phyloP scores from a whole-genome alignment of 2,329 filamentous ascomycete genomes.

The Penicillium rolfsii region DNA sequence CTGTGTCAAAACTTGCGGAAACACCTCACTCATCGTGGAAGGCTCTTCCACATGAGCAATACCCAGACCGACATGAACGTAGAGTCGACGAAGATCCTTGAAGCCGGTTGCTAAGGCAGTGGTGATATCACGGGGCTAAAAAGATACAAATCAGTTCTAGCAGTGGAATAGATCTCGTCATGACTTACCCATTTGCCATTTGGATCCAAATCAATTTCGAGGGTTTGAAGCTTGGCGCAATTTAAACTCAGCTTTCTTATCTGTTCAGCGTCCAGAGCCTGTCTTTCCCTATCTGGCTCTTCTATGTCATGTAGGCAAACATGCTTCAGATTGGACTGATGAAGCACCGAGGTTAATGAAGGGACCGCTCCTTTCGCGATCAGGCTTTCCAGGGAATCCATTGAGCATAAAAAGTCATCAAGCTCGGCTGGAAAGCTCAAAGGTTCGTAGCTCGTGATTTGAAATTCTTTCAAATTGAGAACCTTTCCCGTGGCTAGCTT shows the following conservation, averaged over 20 bases:
- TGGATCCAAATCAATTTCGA: constrained; percentile 11
- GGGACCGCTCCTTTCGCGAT: constrained; percentile 11
- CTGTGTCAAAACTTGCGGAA: constrained; percentile 4
- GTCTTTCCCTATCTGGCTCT: constrained; percentile 2
- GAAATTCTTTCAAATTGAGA: constrained; percentile 7
- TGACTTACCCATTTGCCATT: constrained; percentile 12
- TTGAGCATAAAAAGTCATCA: constrained; percentile 10
- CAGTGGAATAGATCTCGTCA: not conserved
- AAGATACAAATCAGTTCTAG: not conserved
- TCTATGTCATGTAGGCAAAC: constrained; percentile 13
- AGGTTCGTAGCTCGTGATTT: constrained; percentile 2
- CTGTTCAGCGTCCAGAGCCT: not conserved
- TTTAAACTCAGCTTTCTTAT: not conserved
- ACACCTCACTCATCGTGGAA: not conserved
- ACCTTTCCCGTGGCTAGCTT: constrained; percentile 3
- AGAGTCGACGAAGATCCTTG: constrained; percentile 1
- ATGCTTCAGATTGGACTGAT: constrained; percentile 9
- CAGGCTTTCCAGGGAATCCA: constrained; percentile 8
- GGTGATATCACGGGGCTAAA: constrained; percentile 4
- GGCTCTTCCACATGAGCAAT: not conserved
- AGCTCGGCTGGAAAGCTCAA: not conserved
- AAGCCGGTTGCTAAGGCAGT: constrained; percentile 9
- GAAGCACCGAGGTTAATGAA: constrained; percentile 5
- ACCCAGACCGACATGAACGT: constrained; percentile 9
- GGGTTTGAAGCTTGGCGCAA: constrained; percentile 4